A percentile compares a stretch with the other conserved stretches of the same genome.
These are phyloP conservation scores for Prinsepia uniflora DNA, from an alignment of 306 rosid species.

Conservation along the genomic window DNA sequence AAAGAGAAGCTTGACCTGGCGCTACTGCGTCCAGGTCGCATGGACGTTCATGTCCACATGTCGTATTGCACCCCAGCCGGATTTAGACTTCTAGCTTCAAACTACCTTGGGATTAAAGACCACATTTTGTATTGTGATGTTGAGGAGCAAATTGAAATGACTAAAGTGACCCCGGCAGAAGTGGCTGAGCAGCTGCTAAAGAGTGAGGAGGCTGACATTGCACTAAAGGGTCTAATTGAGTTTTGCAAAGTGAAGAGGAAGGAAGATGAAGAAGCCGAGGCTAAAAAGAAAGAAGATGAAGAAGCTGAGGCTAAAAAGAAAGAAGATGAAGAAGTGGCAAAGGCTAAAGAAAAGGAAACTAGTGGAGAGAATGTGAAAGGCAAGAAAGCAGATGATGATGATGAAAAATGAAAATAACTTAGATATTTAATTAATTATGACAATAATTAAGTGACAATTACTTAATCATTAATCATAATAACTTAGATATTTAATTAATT, in stretches of 20 bases:
- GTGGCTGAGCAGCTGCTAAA: slow-evolving; percentile 38
- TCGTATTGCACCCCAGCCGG: slow-evolving; percentile 49
- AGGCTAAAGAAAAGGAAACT: slow-evolving; percentile 1
- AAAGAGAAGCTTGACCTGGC: slow-evolving; percentile 44
- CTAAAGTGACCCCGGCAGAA: slow-evolving; percentile 38
- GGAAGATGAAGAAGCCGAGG: slow-evolving; percentile 28
- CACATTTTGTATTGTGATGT: slow-evolving; percentile 28
- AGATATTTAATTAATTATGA: neutral
- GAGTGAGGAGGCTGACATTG: slow-evolving; percentile 13
- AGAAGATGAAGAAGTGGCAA: neutral
- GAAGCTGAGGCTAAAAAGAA: neutral
- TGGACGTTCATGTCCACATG: slow-evolving; percentile 54
- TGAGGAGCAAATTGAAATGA: slow-evolving; percentile 14
- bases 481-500: neutral
- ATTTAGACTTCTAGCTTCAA: slow-evolving; percentile 27
- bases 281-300: slow-evolving; percentile 5
- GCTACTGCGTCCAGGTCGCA: slow-evolving; percentile 43
- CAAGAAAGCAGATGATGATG: neutral
- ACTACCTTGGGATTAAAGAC: slow-evolving; percentile 37
- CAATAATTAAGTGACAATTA: neutral
- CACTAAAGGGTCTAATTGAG: slow-evolving; percentile 22
- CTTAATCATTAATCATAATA: neutral
- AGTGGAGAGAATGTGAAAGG: neutral
- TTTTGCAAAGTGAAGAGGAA: slow-evolving; percentile 24
- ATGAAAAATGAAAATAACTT: neutral